phyloP scores from a whole-genome alignment of 139 green algal species.

The Chlorella sp. region DNA sequence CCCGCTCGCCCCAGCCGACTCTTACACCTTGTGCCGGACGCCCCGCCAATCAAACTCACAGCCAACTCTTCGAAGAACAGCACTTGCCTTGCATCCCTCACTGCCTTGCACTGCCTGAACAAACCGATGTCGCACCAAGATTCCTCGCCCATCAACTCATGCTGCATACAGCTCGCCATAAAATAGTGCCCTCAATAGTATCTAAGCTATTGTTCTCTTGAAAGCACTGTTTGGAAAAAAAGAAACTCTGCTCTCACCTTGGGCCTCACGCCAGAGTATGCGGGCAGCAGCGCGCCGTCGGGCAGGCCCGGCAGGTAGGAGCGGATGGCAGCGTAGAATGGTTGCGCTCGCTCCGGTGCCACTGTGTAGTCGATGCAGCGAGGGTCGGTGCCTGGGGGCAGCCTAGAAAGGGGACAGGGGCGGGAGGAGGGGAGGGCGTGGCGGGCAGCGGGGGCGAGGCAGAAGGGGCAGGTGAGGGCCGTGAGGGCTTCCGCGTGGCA shows the following conservation, averaged over 20 bases:
- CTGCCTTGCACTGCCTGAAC: not conserved
- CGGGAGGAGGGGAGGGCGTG: too few relatives aligned
- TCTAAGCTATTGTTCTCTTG: too few relatives aligned
- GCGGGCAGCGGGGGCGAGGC: not conserved
- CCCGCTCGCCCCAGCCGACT: too few relatives aligned
- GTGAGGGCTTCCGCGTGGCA: not conserved
- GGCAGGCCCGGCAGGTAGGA: conserved; percentile 80
- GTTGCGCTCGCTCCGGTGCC: conserved; percentile 46
- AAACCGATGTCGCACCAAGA: not conserved
- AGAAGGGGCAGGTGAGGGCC: not conserved
- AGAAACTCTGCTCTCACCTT: too few relatives aligned
- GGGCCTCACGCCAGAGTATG: conserved; percentile 73
- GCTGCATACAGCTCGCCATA: too few relatives aligned
- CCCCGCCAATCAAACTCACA: too few relatives aligned
- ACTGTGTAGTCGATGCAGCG: conserved; percentile 70
- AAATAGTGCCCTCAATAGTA: too few relatives aligned
- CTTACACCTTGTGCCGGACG: too few relatives aligned
- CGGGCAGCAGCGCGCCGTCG: conserved; percentile 68
- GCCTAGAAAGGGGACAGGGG: not conserved
- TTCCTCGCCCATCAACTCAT: too few relatives aligned
- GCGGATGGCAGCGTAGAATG: conserved; percentile 73
- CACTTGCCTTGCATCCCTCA: not conserved
- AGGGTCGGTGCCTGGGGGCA: conserved; percentile 22
- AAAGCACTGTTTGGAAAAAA: too few relatives aligned
- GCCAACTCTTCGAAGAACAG: too few relatives aligned